Evolutionary conservation across 78 protist species (phyloP), one percentile per base, ranked within the genome.

Genomic region (Monosiga brevicollis): DNA sequence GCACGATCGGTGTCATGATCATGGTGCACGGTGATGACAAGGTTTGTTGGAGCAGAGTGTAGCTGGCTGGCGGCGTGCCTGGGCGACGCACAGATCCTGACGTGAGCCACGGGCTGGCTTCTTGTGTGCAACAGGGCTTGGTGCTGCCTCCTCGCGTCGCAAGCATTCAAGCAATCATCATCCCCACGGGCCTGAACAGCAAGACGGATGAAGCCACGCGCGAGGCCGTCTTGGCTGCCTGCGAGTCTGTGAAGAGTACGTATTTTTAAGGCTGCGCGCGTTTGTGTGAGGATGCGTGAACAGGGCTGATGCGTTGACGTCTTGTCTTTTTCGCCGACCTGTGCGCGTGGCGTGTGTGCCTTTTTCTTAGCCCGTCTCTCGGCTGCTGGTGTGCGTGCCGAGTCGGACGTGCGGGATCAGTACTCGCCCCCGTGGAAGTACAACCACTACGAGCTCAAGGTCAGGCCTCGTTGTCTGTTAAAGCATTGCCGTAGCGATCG

Each of bases 141-240:
- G 98, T 96, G 40, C 84, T 98, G 77, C 99, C 99, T 35, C 99
- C 99, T 29, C 77, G 95, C 24, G 90, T 96, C 32, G 98, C 99
- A 23, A 91, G 93, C 38, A 49, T 87, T 22, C 98, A 97, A 84
- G 97, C 94, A 38, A 96, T 95, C 39, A 75, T 97, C 89, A 86
- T 96, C 35, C 97, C 98, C 54, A 49, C 77, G n/a, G 88, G 88
- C n/a, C 3, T 86, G 34, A 81, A 80, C n/a, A 82, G 42, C 20
- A 10, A 9, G 54, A 75, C 91, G 49, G 42, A 79, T 42, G 83
- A 78, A 42, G 91, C 83, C 80, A 92, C 76, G 83, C 9, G 70
- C 34, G 89, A 84, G 54, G n/a, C 29, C 35, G 71, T 78, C 70
- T 2, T 42, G 9, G 81, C n/a, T 36, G 80, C 3, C 43, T 55